phyloP scores from a whole-genome alignment of 1,284 basidiomycete species.

The Ustilago sp. region DNA sequence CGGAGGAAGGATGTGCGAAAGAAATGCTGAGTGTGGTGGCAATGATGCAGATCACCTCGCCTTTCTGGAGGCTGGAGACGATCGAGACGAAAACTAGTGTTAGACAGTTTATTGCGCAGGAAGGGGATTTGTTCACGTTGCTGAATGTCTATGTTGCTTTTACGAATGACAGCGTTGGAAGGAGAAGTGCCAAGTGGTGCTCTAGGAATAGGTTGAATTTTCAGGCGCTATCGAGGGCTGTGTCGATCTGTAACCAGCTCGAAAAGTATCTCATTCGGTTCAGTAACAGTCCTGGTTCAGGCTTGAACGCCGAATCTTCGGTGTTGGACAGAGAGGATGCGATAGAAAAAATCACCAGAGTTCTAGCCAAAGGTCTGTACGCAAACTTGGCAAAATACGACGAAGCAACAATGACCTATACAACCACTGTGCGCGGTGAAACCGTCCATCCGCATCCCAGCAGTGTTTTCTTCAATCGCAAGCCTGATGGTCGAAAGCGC shows the following conservation, averaged over 20 bases:
- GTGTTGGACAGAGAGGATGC: slow-evolving; percentile 75
- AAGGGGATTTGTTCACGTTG: slow-evolving; percentile 93
- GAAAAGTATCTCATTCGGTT: slow-evolving; percentile 92
- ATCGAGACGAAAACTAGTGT: slow-evolving; percentile 88
- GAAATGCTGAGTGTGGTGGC: slow-evolving; percentile 95
- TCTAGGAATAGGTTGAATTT: slow-evolving; percentile 91
- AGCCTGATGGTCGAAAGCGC: slow-evolving; percentile 76
- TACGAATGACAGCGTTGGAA: slow-evolving; percentile 75
- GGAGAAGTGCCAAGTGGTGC: slow-evolving; percentile 86
- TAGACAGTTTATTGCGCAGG: slow-evolving; percentile 94
- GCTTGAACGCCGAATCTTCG: slow-evolving; percentile 68
- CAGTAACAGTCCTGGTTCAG: slow-evolving; percentile 45
- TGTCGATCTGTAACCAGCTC: slow-evolving; percentile 90
- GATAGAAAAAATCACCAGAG: slow-evolving; percentile 76
- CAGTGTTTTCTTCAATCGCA: slow-evolving; percentile 92
- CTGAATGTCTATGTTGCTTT: slow-evolving; percentile 96
- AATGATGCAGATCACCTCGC: slow-evolving; percentile 78
- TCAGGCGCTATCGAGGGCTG: slow-evolving; percentile 88
- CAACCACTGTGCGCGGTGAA: slow-evolving; percentile 79
- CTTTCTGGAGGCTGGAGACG: slow-evolving; percentile 71
- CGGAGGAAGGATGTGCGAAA: slow-evolving; percentile 81
- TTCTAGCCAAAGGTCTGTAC: slow-evolving; percentile 92
- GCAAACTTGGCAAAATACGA: slow-evolving; percentile 79
- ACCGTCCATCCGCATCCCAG: slow-evolving; percentile 87
- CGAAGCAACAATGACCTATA: slow-evolving; percentile 74